Conservation (phyloP, 2,329 filamentous ascomycete genomes). For the Colletotrichum somersetense region DNA sequence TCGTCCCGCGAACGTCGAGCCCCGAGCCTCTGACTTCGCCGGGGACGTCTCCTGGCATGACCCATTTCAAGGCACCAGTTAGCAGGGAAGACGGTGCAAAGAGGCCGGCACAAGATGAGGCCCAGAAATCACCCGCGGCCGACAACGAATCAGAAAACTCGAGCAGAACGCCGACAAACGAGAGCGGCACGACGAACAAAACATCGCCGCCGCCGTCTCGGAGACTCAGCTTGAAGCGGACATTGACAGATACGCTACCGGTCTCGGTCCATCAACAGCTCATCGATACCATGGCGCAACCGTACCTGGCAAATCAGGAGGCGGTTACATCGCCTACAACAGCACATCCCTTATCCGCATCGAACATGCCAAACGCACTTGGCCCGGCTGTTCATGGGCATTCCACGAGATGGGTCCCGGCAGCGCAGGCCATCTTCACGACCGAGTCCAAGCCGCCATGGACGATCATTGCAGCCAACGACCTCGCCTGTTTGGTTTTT, state of each 20-base stretch:
- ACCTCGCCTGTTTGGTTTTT: slow-evolving; percentile 96
- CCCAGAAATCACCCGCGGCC: slow-evolving; percentile 43
- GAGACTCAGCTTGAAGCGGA: slow-evolving; percentile 81
- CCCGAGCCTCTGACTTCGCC: slow-evolving; percentile 60
- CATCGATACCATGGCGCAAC: slow-evolving; percentile 86
- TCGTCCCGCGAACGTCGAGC: slow-evolving; percentile 68
- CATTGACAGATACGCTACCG: slow-evolving; percentile 85
- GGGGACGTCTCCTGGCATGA: slow-evolving; percentile 50
- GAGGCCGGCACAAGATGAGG: slow-evolving; percentile 28
- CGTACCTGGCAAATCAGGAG: slow-evolving; percentile 73
- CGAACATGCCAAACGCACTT: slow-evolving; percentile 60
- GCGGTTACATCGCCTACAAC: slow-evolving; percentile 59
- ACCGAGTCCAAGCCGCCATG: slow-evolving; percentile 92
- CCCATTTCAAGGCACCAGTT: slow-evolving; percentile 25
- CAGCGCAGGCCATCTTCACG: slow-evolving; percentile 96
- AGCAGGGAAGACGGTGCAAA: slow-evolving; percentile 31
- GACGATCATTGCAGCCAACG: slow-evolving; percentile 97
- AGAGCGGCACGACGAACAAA: slow-evolving; percentile 65
- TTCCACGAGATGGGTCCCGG: slow-evolving; percentile 89
- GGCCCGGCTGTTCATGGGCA: slow-evolving; percentile 82
- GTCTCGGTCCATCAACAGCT: slow-evolving; percentile 84
- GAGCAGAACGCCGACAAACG: slow-evolving; percentile 67
- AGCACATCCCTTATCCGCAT: slow-evolving; percentile 55
- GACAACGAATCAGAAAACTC: slow-evolving; percentile 60
- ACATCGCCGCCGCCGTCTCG: slow-evolving; percentile 69